Conservation (phyloP, 129 eudicot genomes). For the Escallonia herrerae region DNA sequence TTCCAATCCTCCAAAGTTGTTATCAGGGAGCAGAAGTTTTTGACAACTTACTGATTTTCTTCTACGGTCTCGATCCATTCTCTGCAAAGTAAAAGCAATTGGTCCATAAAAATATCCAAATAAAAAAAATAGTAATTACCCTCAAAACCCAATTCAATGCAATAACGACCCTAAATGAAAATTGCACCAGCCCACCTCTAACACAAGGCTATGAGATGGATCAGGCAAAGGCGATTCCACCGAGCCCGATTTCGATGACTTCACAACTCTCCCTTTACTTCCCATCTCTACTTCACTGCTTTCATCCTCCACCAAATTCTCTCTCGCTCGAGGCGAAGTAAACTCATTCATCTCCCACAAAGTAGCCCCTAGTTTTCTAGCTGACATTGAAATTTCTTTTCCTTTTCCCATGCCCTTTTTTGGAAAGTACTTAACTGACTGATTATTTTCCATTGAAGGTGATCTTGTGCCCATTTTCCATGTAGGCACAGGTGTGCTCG, state of each 20-base stretch:
- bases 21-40: slow-evolving; percentile 29
- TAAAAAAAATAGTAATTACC: background rate
- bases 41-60: slow-evolving; percentile 35
- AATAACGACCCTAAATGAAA: background rate
- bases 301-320: background rate
- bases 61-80: slow-evolving; percentile 35
- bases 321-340: slow-evolving; percentile 16
- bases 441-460: slow-evolving; percentile 18
- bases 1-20: slow-evolving; percentile 18
- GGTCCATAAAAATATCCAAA: background rate
- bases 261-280: slow-evolving; percentile 6
- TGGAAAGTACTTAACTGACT: slow-evolving; percentile 15
- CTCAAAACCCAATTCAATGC: background rate
- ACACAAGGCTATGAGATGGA: slow-evolving; percentile 28
- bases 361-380: slow-evolving; percentile 48
- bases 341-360: slow-evolving; percentile 51
- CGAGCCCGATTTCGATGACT: slow-evolving; percentile 15
- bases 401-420: slow-evolving; percentile 18
- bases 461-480: slow-evolving; percentile 35
- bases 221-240: slow-evolving; percentile 15
- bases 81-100: slow-evolving; percentile 24
- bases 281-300: no score
- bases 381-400: slow-evolving; percentile 31
- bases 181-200: slow-evolving; percentile 28
- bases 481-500: slow-evolving; percentile 37